Evolutionary conservation across 2,329 filamentous ascomycete genomes (phyloP), one percentile per base, ranked within the genome.

Genomic region (Microcera coccophila): DNA sequence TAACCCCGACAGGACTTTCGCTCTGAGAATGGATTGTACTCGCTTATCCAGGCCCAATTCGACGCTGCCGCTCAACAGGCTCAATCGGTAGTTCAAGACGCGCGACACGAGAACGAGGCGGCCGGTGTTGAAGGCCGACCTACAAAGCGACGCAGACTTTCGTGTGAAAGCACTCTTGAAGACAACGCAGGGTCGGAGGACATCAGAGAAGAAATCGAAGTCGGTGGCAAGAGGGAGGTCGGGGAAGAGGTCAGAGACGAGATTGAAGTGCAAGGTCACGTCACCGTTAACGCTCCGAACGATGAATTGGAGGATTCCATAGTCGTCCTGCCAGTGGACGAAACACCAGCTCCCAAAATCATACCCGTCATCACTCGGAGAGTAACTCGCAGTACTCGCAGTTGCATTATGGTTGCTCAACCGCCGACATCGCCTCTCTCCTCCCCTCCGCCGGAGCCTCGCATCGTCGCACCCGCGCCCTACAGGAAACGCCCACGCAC

Each of bases 21-120:
- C 31, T 86, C 82, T 2, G 78, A 85, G 57, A 81, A 87, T 61
- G 84, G 84, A 2, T 73, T 87, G 1, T 87, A 87, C 62, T 83
- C 83, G 10, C 68, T 87, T 36, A 85, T 87, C 12, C 83, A 86
- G 62, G 74, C 79, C 14, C 79, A 84, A 52, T 82, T 82, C 54
- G 78, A 84, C 48, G 71, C 74, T 28, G 73, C 73, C 38, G 66
- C 70, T 52, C 61, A 67, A 39, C 51, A 51, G 48, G 60, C 52
- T 50, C 58, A 50, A 22, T 39, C 24, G 18, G 66, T 64, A 28
- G 39, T 36, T 8, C 31, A 47, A 11, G 57, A 60, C 7, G 53
- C 51, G 15, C 48, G 49, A 5, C 44, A 26, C 36, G 54, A 59
- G 29, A 50, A 51, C 24, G 50, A 54, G 28, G 39, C 52, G 16